These are phyloP conservation scores for Pouteria campechiana DNA, from an alignment of 179 eudicot genomes.

Conservation along the genomic window DNA sequence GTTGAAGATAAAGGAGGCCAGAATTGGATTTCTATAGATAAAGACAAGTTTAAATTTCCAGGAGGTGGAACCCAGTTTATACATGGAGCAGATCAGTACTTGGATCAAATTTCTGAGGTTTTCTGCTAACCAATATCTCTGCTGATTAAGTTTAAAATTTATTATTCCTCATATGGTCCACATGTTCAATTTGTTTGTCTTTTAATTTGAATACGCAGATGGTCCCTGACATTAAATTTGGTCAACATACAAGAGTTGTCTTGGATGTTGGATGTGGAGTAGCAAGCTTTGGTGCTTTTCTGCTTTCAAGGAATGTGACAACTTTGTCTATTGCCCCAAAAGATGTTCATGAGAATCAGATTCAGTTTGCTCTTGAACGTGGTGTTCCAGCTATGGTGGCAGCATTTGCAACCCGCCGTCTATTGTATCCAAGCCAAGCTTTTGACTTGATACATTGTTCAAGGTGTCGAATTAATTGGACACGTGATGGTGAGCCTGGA, in stretches of 20 bases:
- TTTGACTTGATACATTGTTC: conserved; percentile 66
- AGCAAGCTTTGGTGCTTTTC: conserved; percentile 61
- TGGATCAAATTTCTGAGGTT: conserved; percentile 61
- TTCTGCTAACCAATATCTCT: background rate
- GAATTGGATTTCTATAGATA: conserved; percentile 35
- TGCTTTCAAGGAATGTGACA: conserved; percentile 44
- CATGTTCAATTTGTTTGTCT: background rate
- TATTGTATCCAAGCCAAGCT: conserved; percentile 57
- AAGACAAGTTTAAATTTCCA: conserved; percentile 41
- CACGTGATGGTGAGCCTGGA: conserved; percentile 41
- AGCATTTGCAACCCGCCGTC: conserved; percentile 37
- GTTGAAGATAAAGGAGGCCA: conserved; percentile 48
- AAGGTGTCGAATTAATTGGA: conserved; percentile 55
- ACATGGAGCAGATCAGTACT: conserved; percentile 44
- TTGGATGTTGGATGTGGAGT: conserved; percentile 59
- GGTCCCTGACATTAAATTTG: conserved; percentile 53
- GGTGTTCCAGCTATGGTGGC: conserved; percentile 67
- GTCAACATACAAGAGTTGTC: conserved; percentile 37
- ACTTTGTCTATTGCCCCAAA: conserved; percentile 52
- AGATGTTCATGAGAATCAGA: conserved; percentile 45
- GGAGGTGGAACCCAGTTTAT: conserved; percentile 46
- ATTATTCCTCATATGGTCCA: background rate
- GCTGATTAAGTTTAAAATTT: too few relatives aligned
- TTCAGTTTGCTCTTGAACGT: conserved; percentile 55
- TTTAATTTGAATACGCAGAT: conserved; percentile 25